These are phyloP conservation scores for Ilyonectria destructans DNA, from an alignment of 2,329 filamentous ascomycete genomes.

Conservation along the genomic window DNA sequence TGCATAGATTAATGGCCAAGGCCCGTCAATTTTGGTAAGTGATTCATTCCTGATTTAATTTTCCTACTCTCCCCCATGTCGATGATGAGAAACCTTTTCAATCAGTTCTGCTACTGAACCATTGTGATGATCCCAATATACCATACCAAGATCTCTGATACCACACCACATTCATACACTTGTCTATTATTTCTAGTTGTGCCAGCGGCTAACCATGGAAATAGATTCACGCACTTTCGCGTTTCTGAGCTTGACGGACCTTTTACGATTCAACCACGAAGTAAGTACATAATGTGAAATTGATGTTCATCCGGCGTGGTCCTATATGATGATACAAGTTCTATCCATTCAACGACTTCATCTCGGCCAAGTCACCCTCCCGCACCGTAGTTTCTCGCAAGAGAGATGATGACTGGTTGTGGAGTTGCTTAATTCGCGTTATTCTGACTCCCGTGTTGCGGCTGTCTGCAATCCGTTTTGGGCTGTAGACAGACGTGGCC, in stretches of 20 bases:
- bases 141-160: conserved; percentile 77
- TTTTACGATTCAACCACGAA: not conserved
- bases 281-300: conserved; percentile 36
- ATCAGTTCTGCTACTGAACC: conserved; percentile 86
- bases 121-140: conserved; percentile 77
- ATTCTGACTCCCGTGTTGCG: conserved; percentile 74
- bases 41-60: not conserved
- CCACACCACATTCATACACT: conserved; percentile 39
- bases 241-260: not conserved
- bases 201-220: conserved; percentile 32
- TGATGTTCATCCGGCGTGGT: conserved; percentile 8
- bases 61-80: conserved; percentile 45
- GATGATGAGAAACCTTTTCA: conserved; percentile 77
- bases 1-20: not conserved
- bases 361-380: conserved; percentile 80
- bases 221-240: conserved; percentile 1
- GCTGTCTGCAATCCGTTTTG: conserved; percentile 71
- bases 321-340: conserved; percentile 67
- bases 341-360: conserved; percentile 84
- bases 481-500: conserved; percentile 62
- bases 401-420: conserved; percentile 79
- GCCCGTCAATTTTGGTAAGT: conserved; percentile 28
- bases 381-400: conserved; percentile 72
- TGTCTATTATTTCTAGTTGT: not conserved
- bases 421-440: conserved; percentile 74